Evolutionary conservation across 345 rosid species (phyloP), one percentile per base, ranked within the genome.

Genomic region (Boechera divaricarpa): DNA sequence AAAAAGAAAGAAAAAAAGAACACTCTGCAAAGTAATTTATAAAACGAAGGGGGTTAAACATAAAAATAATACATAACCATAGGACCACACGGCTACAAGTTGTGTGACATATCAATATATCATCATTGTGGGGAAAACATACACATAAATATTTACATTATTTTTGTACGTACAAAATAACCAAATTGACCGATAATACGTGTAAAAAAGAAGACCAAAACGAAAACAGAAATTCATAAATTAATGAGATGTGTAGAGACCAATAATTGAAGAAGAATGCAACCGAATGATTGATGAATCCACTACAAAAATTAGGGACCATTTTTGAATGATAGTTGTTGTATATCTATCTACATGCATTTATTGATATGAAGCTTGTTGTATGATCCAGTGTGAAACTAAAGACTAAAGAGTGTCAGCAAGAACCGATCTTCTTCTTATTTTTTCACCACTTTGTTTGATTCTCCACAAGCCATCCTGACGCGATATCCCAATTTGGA

Each of bases 231-330:
- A 15, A 5, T 35, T 44, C 15, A 10, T 62, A 10, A 8, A 62
- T 38, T 5, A 32, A 62, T 33, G 58, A 69, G 64, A 42, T 53
- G 56, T 76, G 33, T 29, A 62, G 31, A 69, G 18, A 41, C 24
- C 62, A 77, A 64, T 70, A 63, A 77, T 63, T 44, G 80, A 63
- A 54, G 61, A 48, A 41, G 41, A 36, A 70, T 29, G 48, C 38
- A 63, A 70, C 39, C 21, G 61, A 77, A 77, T 56, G 76, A 55
- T 77, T 39, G 54, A 62, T 77, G 36, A 70, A 70, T 56, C 76
- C 52, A 70, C 38, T 63, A 56, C 56, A 28, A 71, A 77, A 70
- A 10, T 77, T 63, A 36, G 76, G 81, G 81, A 77, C 81, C 81
- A 64, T 36, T 54, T 70, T 35, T 63, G 42, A 45, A 77, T 54